A percentile compares a stretch with the other conserved stretches of the same genome.
Conservation (phyloP, 1,284 basidiomycete species). For the Sporisorium graminicola region DNA sequence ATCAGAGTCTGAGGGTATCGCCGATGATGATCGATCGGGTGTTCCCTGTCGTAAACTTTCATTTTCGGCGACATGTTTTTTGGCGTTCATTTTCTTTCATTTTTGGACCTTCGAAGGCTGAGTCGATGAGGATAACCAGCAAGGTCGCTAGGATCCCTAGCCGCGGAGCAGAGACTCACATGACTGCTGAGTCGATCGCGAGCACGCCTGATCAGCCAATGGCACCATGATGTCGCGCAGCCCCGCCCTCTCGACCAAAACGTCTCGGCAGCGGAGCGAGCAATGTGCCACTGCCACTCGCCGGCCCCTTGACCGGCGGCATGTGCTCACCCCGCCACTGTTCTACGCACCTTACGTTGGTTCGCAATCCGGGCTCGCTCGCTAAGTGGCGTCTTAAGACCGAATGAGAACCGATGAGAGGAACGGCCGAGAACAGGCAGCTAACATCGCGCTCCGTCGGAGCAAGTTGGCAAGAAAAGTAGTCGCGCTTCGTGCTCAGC, state of each 20-base stretch:
- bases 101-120: not conserved
- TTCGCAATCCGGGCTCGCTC: not conserved
- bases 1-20: too few relatives aligned
- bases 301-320: not conserved
- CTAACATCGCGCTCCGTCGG: not conserved
- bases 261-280: not conserved
- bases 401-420: not conserved
- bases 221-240: too few relatives aligned
- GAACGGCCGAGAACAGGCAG: not conserved
- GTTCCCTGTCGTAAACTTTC: too few relatives aligned
- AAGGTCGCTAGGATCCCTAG: not conserved
- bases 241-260: not conserved
- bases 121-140: conserved; percentile 2
- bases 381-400: not conserved
- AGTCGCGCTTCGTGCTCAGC: not conserved
- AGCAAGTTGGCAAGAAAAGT: not conserved
- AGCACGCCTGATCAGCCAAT: not conserved
- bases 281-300: not conserved
- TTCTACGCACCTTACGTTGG: not conserved
- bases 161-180: conserved; percentile 4
- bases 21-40: too few relatives aligned
- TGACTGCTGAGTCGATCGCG: conserved; percentile 4
- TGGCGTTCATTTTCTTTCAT: not conserved
- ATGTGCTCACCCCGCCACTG: not conserved
- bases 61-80: too few relatives aligned